phyloP scores from a whole-genome alignment of 2,329 filamentous ascomycete species.

The Exophiala calicioides region DNA sequence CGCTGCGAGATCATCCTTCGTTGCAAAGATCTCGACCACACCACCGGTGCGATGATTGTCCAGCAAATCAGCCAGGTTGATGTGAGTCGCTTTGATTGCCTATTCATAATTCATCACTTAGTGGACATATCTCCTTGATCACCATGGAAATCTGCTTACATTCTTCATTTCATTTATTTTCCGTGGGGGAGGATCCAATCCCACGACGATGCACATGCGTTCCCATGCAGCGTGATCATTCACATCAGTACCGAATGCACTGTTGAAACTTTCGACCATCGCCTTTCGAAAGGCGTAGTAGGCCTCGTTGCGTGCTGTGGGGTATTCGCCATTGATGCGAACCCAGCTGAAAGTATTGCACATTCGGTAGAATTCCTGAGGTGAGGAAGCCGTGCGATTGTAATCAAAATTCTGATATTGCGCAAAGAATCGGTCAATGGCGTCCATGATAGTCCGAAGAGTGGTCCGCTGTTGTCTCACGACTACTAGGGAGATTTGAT shows the following conservation, averaged over 20 bases:
- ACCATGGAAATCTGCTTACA: not conserved
- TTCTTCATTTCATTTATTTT: too few species aligned
- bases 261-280: conserved; percentile 30
- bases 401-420: conserved; percentile 17
- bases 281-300: conserved; percentile 22
- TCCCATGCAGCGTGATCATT: conserved; percentile 27
- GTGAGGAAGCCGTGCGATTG: conserved; percentile 5
- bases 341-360: conserved; percentile 19
- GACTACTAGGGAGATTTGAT: too few species aligned
- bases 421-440: conserved; percentile 17
- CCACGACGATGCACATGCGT: conserved; percentile 14
- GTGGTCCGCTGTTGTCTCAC: too few species aligned
- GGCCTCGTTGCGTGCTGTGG: too few species aligned
- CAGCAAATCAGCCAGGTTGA: conserved; percentile 31
- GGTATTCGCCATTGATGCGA: conserved; percentile 17
- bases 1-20: conserved; percentile 12
- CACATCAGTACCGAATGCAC: conserved; percentile 25
- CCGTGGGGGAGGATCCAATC: too few species aligned
- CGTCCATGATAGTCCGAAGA: too few species aligned
- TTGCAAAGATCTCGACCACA: conserved; percentile 24
- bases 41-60: conserved; percentile 26
- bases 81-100: conserved; percentile 26
- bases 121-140: not conserved
- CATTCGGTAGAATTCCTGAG: conserved; percentile 18
- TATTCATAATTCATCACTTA: conserved; percentile 9